Conservation (phyloP, 768 basidiomycete species). For the Phlegmacium glaucopus region DNA sequence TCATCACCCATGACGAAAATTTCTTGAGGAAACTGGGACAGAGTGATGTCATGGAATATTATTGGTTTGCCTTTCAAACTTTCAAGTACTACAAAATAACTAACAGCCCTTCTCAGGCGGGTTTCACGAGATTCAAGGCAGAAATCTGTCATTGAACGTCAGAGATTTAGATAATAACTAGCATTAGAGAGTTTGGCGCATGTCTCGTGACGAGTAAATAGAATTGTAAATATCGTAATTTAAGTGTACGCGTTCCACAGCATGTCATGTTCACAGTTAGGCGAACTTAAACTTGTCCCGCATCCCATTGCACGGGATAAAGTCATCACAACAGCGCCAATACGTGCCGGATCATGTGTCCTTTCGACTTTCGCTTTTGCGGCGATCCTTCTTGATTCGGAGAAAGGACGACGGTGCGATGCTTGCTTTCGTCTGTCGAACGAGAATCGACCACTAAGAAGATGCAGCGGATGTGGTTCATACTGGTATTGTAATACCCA, state of each 20-base stretch:
- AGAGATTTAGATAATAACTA: conserved; percentile 60
- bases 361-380: conserved; percentile 42
- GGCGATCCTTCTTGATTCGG: conserved; percentile 45
- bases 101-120: conserved; percentile 51
- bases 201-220: too few relatives aligned
- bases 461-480: conserved; percentile 63
- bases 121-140: conserved; percentile 68
- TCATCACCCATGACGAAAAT: conserved; percentile 96
- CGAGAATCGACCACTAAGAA: conserved; percentile 35
- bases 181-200: too few relatives aligned
- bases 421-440: conserved; percentile 43
- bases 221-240: too few relatives aligned
- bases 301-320: conserved; percentile 50
- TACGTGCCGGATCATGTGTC: conserved; percentile 48
- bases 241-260: background rate
- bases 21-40: conserved; percentile 91
- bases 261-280: conserved; percentile 8
- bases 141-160: conserved; percentile 75
- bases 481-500: conserved; percentile 70
- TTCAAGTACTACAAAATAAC: background rate
- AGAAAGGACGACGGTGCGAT: conserved; percentile 70
- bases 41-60: conserved; percentile 90
- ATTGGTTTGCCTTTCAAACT: conserved; percentile 59
- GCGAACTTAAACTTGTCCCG: conserved; percentile 30
- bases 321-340: conserved; percentile 36